phyloP scores from a whole-genome alignment of 2,329 filamentous ascomycete species.

The Fonsecaea multimorphosa region DNA sequence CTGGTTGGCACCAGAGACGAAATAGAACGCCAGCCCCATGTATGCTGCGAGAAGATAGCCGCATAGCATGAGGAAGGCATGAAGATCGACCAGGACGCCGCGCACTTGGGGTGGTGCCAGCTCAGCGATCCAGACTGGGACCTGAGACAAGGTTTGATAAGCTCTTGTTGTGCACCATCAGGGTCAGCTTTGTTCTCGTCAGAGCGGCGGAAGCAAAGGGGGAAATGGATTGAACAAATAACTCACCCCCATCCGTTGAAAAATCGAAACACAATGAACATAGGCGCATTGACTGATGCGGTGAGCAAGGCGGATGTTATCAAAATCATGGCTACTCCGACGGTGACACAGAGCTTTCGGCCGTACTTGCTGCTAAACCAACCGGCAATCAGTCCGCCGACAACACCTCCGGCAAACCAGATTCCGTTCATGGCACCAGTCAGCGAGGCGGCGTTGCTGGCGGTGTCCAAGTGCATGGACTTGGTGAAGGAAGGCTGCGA shows the following conservation, averaged over 20 bases:
- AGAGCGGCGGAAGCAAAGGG: background rate
- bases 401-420: conserved; percentile 49
- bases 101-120: conserved; percentile 18
- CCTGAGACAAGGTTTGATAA: conserved; percentile 34
- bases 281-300: conserved; percentile 2
- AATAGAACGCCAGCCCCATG: conserved; percentile 22
- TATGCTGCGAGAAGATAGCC: conserved; percentile 17
- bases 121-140: conserved; percentile 15
- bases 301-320: conserved; percentile 15
- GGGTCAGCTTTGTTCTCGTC: background rate
- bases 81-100: conserved; percentile 19
- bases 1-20: background rate
- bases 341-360: conserved; percentile 42
- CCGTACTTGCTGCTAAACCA: background rate
- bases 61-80: conserved; percentile 7
- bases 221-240: conserved; percentile 2
- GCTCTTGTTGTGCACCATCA: conserved; percentile 17
- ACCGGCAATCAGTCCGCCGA: conserved; percentile 44
- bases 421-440: conserved; percentile 47
- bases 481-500: conserved; percentile 6
- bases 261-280: conserved; percentile 40
- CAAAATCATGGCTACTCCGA: conserved; percentile 42
- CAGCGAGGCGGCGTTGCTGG: conserved; percentile 47
- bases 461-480: conserved; percentile 51
- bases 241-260: conserved; percentile 16